Evolutionary conservation across 2,329 filamentous ascomycete genomes (phyloP).

Genomic region (Pestalotiopsis sp.): DNA sequence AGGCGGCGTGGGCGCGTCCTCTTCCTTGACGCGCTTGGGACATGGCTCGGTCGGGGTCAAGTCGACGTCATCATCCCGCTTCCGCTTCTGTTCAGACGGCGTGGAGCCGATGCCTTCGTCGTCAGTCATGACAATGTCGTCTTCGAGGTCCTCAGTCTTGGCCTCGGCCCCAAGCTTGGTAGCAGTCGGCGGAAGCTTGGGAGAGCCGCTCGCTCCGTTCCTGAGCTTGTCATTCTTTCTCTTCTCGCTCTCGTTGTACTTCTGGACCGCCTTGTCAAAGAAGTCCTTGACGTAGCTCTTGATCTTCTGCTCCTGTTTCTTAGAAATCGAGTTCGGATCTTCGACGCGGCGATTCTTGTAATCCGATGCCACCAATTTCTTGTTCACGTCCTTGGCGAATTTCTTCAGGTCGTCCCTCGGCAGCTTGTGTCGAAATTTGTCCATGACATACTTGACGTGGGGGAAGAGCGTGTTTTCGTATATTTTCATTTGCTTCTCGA

Average conservation of each 20-base stretch:
- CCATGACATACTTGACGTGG: constrained; percentile 80
- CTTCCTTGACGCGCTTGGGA: constrained; percentile 54
- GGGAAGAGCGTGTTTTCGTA: constrained; percentile 94
- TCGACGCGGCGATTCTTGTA: constrained; percentile 87
- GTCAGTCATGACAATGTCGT: constrained; percentile 39
- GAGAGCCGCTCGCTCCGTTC: constrained; percentile 27
- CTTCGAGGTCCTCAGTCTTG: constrained; percentile 33
- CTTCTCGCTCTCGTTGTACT: constrained; percentile 70
- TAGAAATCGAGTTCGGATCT: constrained; percentile 72
- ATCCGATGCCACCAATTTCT: constrained; percentile 89
- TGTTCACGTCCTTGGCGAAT: constrained; percentile 69
- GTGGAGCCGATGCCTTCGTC: constrained; percentile 45
- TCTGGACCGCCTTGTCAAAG: constrained; percentile 81
- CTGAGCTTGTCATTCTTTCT: constrained; percentile 52
- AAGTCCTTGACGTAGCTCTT: constrained; percentile 84
- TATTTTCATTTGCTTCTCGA: constrained; percentile 91
- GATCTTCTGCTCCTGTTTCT: constrained; percentile 79
- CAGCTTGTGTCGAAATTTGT: constrained; percentile 85
- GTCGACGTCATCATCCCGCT: constrained; percentile 51
- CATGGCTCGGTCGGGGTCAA: constrained; percentile 57
- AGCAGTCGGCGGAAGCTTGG: constrained; percentile 23
- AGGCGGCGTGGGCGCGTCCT: constrained; percentile 47
- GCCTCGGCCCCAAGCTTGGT: constrained; percentile 25
- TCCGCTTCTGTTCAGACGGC: constrained; percentile 63
- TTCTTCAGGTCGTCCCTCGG: constrained; percentile 75